phyloP scores from a whole-genome alignment of 2,329 filamentous ascomycete genomes.

The Dichotomopilus funicola region DNA sequence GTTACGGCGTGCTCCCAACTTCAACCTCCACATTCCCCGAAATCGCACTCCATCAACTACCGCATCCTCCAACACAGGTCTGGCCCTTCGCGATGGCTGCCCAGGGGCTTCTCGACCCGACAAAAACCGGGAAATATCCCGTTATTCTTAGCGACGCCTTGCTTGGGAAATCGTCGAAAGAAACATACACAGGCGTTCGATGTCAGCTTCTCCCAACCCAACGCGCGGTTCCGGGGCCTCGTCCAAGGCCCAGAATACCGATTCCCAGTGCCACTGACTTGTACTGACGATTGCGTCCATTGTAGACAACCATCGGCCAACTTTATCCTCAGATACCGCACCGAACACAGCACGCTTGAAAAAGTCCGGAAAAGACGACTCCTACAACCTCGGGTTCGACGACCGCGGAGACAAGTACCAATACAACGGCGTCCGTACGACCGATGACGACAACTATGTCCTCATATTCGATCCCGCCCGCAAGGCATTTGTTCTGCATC shows the following conservation, averaged over 20 bases:
- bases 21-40: conserved; percentile 1
- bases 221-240: not conserved
- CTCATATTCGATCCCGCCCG: conserved; percentile 70
- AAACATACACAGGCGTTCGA: conserved; percentile 54
- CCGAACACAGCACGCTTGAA: conserved; percentile 46
- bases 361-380: conserved; percentile 43
- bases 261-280: not conserved
- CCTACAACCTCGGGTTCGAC: conserved; percentile 50
- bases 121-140: conserved; percentile 55
- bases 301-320: conserved; percentile 57
- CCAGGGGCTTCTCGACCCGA: conserved; percentile 46
- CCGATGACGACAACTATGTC: conserved; percentile 52
- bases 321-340: conserved; percentile 42
- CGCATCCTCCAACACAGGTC: not conserved
- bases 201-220: conserved; percentile 38
- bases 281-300: not conserved
- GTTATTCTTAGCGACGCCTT: conserved; percentile 58
- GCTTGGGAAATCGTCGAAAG: conserved; percentile 48
- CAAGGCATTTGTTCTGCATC: conserved; percentile 75
- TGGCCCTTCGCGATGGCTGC: conserved; percentile 24
- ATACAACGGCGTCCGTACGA: conserved; percentile 54
- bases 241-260: not conserved
- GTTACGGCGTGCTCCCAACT: conserved; percentile 1
- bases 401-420: conserved; percentile 52
- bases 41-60: not conserved